Evolutionary conservation across 2,329 filamentous ascomycete species (phyloP), one percentile per base, ranked within the genome.

Genomic region (Xylaria sp.): DNA sequence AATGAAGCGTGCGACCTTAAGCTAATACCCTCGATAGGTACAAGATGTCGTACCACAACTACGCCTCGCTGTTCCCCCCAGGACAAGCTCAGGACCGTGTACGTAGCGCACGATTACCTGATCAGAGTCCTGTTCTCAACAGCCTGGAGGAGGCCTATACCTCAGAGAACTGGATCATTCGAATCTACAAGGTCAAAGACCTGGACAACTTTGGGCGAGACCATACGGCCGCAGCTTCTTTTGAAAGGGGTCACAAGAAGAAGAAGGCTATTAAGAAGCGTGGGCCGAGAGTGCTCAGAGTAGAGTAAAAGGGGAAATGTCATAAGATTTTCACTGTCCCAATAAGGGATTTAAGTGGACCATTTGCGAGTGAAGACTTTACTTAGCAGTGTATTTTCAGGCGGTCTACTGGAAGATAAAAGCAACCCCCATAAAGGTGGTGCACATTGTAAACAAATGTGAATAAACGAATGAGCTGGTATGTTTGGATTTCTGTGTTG

Each of bases 1-100:
- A 13, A 34, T 9, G 34, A 8, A 18, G 39, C 28, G 13, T 61
- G 23, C 36, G 25, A 41, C 52, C 13, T 43, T 23, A 36, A 32
- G 25, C 61, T 66, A 52, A 46, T 41, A 78, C 80, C 69, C 81
- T 76, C 58, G 30, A 72, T 72, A 97, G 94, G 93, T 99, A 99
- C 89, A 99, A 99, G 88, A 97, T 99, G 94, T 97, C 94, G 25
- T 99, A 99, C 87, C 93, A 99, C 89, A 98, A 98, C 87, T 99
- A 93, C 86, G 89, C 95, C 81, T 84, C 87, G 55, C 89, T 99
- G 70, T 99, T 98, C 88, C 95, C 94, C 52, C 87, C 91, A 2
- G 96, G 96, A 70, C 94, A 98, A 82, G 94, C 93, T 41, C 85
- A 90, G 74, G 96, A 99, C 80, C 91, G 96, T 74, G 96, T 99